A percentile compares a stretch with the other conserved stretches of the same genome.
These are phyloP conservation scores for Macaranga tanarius DNA, from an alignment of 441 rosid species.

Conservation along the genomic window DNA sequence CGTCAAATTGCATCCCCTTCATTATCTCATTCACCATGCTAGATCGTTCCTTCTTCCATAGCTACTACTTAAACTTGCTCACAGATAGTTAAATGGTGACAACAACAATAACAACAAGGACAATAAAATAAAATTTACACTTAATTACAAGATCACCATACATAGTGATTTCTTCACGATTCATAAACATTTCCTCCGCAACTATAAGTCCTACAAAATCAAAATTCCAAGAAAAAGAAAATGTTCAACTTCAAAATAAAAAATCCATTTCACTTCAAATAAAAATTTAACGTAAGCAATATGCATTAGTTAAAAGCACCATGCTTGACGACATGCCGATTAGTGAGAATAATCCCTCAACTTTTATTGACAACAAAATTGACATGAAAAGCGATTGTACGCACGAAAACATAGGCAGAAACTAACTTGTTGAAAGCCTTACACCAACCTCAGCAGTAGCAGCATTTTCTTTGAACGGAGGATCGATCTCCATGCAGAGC, in stretches of 20 bases:
- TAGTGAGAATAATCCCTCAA: conserved; percentile 93
- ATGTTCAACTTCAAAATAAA: not conserved
- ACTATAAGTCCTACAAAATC: conserved; percentile 79
- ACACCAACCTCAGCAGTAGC: conserved; percentile 96
- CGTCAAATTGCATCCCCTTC: too few species aligned
- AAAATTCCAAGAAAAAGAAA: too few species aligned
- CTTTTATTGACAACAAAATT: conserved; percentile 88
- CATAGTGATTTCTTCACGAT: conserved; percentile 89
- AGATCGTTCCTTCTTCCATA: too few species aligned
- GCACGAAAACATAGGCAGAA: conserved; percentile 89
- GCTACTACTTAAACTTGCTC: too few species aligned
- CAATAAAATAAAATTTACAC: conserved; percentile 24
- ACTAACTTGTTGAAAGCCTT: conserved; percentile 70
- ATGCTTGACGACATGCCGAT: conserved; percentile 95
- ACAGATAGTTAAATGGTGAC: not conserved
- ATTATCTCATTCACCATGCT: too few species aligned
- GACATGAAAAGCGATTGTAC: conserved; percentile 81
- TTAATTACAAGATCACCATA: conserved; percentile 96
- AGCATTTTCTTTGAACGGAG: conserved; percentile 18
- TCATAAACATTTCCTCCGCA: conserved; percentile 95
- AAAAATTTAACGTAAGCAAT: not conserved
- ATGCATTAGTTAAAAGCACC: conserved; percentile 46
- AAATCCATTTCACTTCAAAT: too few species aligned
- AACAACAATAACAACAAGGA: not conserved
- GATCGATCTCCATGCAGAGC: conserved; percentile 73